Base-by-base conservation (phyloP, 768 basidiomycete genomes). In the Stropharia rugosoannulata region DNA sequence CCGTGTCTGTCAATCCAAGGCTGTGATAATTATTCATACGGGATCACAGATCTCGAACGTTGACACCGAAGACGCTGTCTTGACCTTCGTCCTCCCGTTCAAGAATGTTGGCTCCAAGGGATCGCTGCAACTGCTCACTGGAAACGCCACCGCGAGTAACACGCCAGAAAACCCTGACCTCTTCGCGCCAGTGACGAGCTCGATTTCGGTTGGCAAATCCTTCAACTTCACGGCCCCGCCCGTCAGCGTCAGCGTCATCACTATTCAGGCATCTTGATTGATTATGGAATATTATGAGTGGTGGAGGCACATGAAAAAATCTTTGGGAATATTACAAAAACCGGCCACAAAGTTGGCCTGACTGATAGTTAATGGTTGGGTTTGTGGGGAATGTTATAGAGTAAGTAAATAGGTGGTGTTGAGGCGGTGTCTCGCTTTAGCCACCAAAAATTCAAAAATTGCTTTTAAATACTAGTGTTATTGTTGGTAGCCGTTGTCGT, bases 31-130 rank as follows among this genome's bases (percentile, higher is more conserved):
- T 1, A 25, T 41, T 18, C 35, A 44, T 25, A 45, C 6, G 15
- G 19, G 16, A 27, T 55, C 15, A 38, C 56, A 87, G 86, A 66
- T 86, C 35, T 74, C 80, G 13, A 88, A 87, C 65, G 79, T 80
- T 0, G 77, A 69, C 16, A 66, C 60, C 0, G 64, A 73, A 3
- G 62, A 75, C 0, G 72, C 76, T 0, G 62, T 71, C 7, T 27
- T 88, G 36, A 77, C 76, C 8, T 86, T 87, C 64, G 61, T 73
- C 15, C 66, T 88, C 12, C 84, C 84, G 0, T 87, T 85, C 71
- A 45, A 63, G 6, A 73, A 66, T 9, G 80, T 87, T 2, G 70
- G 74, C 1, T 59, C 61, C 0, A 66, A 67, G 0, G 85, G 83
- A 2, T 75, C 73, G 9, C 70, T 74, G 5, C 78, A 80, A 58